Base-by-base conservation (phyloP, 2,329 filamentous ascomycete genomes). In the Botrytis tulipae region DNA sequence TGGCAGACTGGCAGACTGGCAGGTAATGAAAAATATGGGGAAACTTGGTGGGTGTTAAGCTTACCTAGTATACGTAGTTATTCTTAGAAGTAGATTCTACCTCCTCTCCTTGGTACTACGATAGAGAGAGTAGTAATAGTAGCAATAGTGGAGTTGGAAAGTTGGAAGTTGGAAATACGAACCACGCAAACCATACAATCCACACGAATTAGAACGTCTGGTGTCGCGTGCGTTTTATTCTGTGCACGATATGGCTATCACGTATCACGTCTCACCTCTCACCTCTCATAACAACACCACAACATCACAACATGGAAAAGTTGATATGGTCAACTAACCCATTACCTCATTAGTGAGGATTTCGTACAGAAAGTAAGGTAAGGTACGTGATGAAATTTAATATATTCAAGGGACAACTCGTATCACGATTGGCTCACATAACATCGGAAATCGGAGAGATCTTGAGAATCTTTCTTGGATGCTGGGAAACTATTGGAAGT, bases 301-400 rank as follows among this genome's bases (percentile, higher is more conserved):
- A n/a, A 37, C 59, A 42, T 42, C 59, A 60, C 32, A 25, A 25
- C 59, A 37, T 37, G 3, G 3, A 16, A n/a, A 61, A 18, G 59
- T n/a, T 57, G 51, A 57, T 57, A 57, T 32, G 5, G 35, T n/a
- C 35, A 20, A 25, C 22, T 61, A 40, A 37, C 14, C 59, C 59
- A 2, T 18, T 1, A n/a, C 35, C 61, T 42, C 40, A 18, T 20
- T 63, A 46, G n/a, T 25, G n/a, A 32, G 42, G 22, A 57, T 68
- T 57, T 40, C 65, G 46, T 68, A 54, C 65, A 57, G 65, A 63
- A 48, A 29, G 65, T 54, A 67, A 67, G 57, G 57, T 60, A 60
- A 20, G 60, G 46, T 54, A 67, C 46, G 63, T 67, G 63, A 67
- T 67, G 7, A 51, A 67, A 37, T 40, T 37, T 29, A 25, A 66